Evolutionary conservation across 768 basidiomycete genomes (phyloP).

Genomic region (Mycena floridula): DNA sequence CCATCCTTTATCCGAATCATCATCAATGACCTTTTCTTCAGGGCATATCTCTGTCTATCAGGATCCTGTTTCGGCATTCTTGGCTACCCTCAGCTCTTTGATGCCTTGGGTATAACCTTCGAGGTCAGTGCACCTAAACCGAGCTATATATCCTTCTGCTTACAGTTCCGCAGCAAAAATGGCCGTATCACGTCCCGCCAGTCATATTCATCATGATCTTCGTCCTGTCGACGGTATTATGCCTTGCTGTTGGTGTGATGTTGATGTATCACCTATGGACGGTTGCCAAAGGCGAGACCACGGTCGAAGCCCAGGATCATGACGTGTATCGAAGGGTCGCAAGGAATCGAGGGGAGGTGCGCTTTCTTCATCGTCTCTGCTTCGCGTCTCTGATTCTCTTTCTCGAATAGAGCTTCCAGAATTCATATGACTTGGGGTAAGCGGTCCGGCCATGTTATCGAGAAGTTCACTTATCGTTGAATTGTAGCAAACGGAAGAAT

Average conservation of each 20-base stretch:
- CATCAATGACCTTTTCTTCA: constrained; percentile 19
- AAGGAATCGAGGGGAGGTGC: constrained; percentile 59
- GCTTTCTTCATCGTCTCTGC: constrained; percentile 15
- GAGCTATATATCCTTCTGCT: not conserved
- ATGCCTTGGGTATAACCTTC: constrained; percentile 51
- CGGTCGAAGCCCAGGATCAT: constrained; percentile 88
- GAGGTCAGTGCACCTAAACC: constrained; percentile 25
- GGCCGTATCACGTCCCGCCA: constrained; percentile 62
- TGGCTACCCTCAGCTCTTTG: constrained; percentile 57
- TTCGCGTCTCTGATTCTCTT: not conserved
- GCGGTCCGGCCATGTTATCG: constrained; percentile 9
- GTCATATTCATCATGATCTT: constrained; percentile 68
- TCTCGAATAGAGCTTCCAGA: constrained; percentile 61
- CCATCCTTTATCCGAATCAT: not conserved
- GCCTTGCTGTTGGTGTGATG: constrained; percentile 71
- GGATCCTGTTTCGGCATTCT: constrained; percentile 54
- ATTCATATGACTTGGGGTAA: constrained; percentile 88
- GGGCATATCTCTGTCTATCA: constrained; percentile 74
- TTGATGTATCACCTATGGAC: constrained; percentile 67
- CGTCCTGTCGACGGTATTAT: constrained; percentile 70
- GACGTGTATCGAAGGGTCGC: constrained; percentile 70
- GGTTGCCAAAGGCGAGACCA: constrained; percentile 71
- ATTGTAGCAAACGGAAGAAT: constrained; percentile 51
- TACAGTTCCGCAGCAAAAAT: constrained; percentile 24
- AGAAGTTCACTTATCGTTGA: not conserved